Evolutionary conservation across 352 stramenopile species (phyloP), one percentile per base, ranked within the genome.

Genomic region (Pythium brassicae): DNA sequence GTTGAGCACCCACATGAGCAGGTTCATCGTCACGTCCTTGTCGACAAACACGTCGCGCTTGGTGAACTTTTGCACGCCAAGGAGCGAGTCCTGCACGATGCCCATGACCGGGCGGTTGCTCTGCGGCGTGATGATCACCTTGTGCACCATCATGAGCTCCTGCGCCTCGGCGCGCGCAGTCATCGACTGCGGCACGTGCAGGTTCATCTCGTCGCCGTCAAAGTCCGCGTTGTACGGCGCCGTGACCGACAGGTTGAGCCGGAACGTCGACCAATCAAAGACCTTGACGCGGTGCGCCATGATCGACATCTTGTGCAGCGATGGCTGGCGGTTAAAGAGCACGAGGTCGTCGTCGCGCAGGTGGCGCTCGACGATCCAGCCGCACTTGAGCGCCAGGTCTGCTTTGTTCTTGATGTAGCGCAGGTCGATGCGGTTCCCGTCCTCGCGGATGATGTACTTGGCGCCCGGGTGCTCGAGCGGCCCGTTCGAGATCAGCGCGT

Each of bases 201-300:
- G 79, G 74, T 99, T 99, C 97, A 99, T 99, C 76, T 99, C 97
- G 69, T 99, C 97, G 50, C 97, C 97, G 86, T 99, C 97, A 66
- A 99, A 99, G 89, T 99, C 97, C 58, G 97, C 97, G 72, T 99
- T 99, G 80, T 99, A 99, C 29, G 97, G 97, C 22, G 96, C 96
- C 6, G 97, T 99, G 19, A 97, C 87, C 43, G 89, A 98, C 53
- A 99, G 76, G 69, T 99, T 99, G 46, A 99, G 76, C 67, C 97
- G 94, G 78, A 99, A 99, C 22, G 97, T 99, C 45, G 92, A 98
- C 93, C 96, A 99, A 80, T 99, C 96, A 57, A 99, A 92, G 42
- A 99, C 96, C 71, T 99, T 99, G 23, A 98, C 97, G 35, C 93
- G 86, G 71, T 99, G 97, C 25, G 95, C 95, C 97, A 99, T 99